Evolutionary conservation across 2,329 filamentous ascomycete genomes (phyloP), one percentile per base, ranked within the genome.

Genomic region (Fusarium nurragi): DNA sequence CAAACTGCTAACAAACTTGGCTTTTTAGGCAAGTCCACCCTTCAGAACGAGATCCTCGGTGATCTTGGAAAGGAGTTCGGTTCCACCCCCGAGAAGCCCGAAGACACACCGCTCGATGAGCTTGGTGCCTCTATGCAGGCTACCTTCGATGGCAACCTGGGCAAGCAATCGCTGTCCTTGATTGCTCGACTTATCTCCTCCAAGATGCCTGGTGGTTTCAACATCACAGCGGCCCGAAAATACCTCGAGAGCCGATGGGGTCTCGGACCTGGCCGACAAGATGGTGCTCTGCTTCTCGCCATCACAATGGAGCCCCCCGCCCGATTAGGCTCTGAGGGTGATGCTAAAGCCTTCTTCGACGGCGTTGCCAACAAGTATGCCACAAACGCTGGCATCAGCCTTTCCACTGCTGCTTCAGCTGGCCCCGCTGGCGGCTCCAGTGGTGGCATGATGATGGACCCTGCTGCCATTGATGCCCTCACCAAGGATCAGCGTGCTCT

Each of bases 181-280:
- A 90, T 99, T 77, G 95, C 95, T 46, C 90, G 95, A 70, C 84
- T 99, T 76, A 95, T 99, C 39, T 98, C 95, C 3, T 97, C 95
- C 26, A 99, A 99, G 82, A 99, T 99, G 95, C 95, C 95, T 44
- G 95, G 94, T 82, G 95, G 95, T 64, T 99, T 99, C 87, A 99
- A 98, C 78, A 98, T 98, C 77, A 98, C 94, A 74, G 86, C 93
- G 13, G 92, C 96, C 43, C 88, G 95, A 74, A 99, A 99, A 81
- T 96, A 99, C 75, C 82, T 99, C 40, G 94, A 97, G 81, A 93
- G 91, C 16, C 87, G 93, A 78, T 99, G 94, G 93, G 95, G 95
- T 54, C 83, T 99, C 56, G 92, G 85, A 5, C 76, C 90, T 22
- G 95, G 95, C 25, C 87, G 95, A 73, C 95, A 99, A 77, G 95